Conservation (phyloP, 2,329 filamentous ascomycete species). For the Cercospora berteroae region DNA sequence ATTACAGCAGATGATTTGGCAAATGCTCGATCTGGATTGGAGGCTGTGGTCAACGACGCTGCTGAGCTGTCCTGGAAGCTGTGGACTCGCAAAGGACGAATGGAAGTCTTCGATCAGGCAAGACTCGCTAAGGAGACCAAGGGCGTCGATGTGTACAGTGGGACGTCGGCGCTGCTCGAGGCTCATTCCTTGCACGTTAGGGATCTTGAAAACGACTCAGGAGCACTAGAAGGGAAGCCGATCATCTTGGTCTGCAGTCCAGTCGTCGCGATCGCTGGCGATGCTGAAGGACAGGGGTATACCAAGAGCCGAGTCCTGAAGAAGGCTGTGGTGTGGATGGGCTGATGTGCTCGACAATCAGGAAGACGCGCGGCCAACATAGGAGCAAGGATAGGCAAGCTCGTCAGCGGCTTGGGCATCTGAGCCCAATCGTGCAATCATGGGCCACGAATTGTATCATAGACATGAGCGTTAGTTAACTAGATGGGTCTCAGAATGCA, state of each 20-base stretch:
- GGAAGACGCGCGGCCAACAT: not conserved
- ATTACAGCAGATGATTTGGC: not conserved
- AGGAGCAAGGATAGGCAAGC: not conserved
- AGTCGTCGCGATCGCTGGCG: slow-evolving; percentile 3
- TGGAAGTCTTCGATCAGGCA: not conserved
- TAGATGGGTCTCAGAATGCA: not conserved
- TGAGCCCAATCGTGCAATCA: too few relatives aligned
- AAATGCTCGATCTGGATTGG: too few relatives aligned
- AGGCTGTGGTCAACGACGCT: not conserved
- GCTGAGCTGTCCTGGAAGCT: slow-evolving; percentile 17
- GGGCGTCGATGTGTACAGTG: not conserved
- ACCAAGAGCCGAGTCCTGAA: not conserved
- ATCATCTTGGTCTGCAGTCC: slow-evolving; percentile 15
- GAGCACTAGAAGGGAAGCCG: slow-evolving; percentile 3
- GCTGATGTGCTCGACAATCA: not conserved
- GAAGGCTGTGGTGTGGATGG: slow-evolving; percentile 18
- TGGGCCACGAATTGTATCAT: too few relatives aligned
- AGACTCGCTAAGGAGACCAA: too few relatives aligned
- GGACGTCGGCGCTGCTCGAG: not conserved
- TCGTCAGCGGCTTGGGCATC: too few relatives aligned
- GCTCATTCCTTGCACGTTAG: slow-evolving; percentile 3
- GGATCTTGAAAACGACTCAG: slow-evolving; percentile 10
- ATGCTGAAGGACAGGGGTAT: slow-evolving; percentile 14
- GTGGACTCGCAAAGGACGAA: slow-evolving; percentile 11
- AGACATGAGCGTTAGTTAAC: too few relatives aligned